Conservation (phyloP, 768 basidiomycete genomes). For the Podaxis mareebaensis region DNA sequence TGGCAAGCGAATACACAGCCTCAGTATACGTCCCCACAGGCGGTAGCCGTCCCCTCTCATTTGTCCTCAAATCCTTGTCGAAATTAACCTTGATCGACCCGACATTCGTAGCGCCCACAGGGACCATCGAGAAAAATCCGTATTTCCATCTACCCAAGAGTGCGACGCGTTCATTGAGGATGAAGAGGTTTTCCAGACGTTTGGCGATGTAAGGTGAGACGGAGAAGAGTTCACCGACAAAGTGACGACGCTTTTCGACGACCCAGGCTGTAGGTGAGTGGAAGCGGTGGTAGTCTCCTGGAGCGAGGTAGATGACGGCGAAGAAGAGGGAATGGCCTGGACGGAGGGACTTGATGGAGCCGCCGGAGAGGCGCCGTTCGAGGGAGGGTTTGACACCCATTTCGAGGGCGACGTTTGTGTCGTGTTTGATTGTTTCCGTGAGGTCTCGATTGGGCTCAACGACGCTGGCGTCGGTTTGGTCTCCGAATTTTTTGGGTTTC, state of each 20-base stretch:
- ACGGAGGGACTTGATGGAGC: slow-evolving; percentile 51
- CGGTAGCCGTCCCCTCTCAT: slow-evolving; percentile 70
- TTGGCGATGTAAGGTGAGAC: slow-evolving; percentile 96
- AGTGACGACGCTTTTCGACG: slow-evolving; percentile 93
- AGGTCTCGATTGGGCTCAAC: slow-evolving; percentile 51
- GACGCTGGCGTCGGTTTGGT: slow-evolving; percentile 76
- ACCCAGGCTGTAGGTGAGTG: slow-evolving; percentile 97
- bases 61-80: slow-evolving; percentile 88
- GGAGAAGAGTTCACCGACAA: slow-evolving; percentile 93
- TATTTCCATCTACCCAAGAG: slow-evolving; percentile 92
- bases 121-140: slow-evolving; percentile 97
- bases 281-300: slow-evolving; percentile 98
- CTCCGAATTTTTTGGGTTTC: slow-evolving; percentile 60
- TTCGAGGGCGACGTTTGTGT: slow-evolving; percentile 69
- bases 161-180: slow-evolving; percentile 97
- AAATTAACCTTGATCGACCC: slow-evolving; percentile 97
- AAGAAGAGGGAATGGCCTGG: slow-evolving; percentile 89
- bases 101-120: slow-evolving; percentile 98
- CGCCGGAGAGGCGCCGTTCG: slow-evolving; percentile 29
- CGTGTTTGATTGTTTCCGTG: slow-evolving; percentile 61
- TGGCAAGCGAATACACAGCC: slow-evolving; percentile 87
- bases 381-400: slow-evolving; percentile 52
- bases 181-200: slow-evolving; percentile 88
- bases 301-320: slow-evolving; percentile 95
- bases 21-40: slow-evolving; percentile 89